These are phyloP conservation scores for Xylaria grammica DNA, from an alignment of 495 filamentous ascomycete species.

Conservation along the genomic window DNA sequence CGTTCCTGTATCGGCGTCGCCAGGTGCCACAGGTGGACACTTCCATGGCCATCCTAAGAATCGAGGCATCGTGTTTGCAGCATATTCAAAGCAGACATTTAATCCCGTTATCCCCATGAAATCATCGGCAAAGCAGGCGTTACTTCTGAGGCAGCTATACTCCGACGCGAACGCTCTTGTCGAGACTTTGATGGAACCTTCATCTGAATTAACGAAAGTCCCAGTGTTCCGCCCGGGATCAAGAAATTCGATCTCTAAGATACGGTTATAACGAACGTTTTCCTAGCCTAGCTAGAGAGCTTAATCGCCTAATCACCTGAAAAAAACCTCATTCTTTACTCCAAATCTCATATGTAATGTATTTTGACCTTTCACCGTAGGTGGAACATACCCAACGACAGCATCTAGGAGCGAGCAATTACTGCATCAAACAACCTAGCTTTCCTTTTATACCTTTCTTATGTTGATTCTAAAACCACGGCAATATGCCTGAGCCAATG, in stretches of 20 bases:
- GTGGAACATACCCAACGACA: not conserved
- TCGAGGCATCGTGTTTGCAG: conserved; percentile 48
- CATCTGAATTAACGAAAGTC: not conserved
- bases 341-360: not conserved
- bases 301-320: not conserved
- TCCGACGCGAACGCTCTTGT: conserved; percentile 44
- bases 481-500: not conserved
- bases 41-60: conserved; percentile 22
- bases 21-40: not conserved
- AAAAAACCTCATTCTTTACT: not conserved
- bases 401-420: not conserved
- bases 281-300: not conserved
- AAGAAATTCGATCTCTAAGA: not conserved
- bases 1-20: not conserved
- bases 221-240: not conserved
- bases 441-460: not conserved
- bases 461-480: not conserved
- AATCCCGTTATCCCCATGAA: conserved; percentile 18
- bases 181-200: conserved; percentile 37
- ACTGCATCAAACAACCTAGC: not conserved
- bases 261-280: not conserved
- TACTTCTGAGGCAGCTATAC: conserved; percentile 30
- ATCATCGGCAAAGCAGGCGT: conserved; percentile 19
- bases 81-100: conserved; percentile 36
- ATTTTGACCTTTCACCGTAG: not conserved